A percentile compares a stretch with the other conserved stretches of the same genome.
These are phyloP conservation scores for Talaromyces borbonicus DNA, from an alignment of 495 filamentous ascomycete genomes.

Conservation along the genomic window DNA sequence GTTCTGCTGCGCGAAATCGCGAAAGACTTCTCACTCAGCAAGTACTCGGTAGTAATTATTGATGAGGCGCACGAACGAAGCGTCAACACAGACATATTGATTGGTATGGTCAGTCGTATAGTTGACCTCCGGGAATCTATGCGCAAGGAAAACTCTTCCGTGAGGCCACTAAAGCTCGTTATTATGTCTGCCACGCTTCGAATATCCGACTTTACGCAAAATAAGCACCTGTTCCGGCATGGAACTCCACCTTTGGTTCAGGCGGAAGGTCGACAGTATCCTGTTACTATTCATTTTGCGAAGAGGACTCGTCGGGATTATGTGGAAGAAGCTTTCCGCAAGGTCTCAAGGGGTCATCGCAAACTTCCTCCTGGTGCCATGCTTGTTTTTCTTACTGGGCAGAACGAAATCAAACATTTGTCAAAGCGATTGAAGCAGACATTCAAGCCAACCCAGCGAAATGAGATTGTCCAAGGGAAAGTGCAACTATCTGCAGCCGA, in stretches of 20 bases:
- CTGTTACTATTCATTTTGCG: slow-evolving; percentile 83
- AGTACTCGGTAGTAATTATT: slow-evolving; percentile 89
- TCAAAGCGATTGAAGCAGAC: slow-evolving; percentile 65
- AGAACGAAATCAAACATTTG: slow-evolving; percentile 76
- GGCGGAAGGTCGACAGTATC: slow-evolving; percentile 87
- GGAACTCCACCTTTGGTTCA: slow-evolving; percentile 73
- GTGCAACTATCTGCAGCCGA: slow-evolving; percentile 69
- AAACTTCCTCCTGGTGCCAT: slow-evolving; percentile 89
- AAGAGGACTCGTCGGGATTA: slow-evolving; percentile 79
- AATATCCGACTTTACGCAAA: slow-evolving; percentile 83
- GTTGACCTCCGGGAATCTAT: slow-evolving; percentile 65
- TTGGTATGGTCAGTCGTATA: slow-evolving; percentile 91
- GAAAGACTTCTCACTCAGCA: slow-evolving; percentile 80
- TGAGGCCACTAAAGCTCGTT: slow-evolving; percentile 78
- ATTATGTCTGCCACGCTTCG: slow-evolving; percentile 97
- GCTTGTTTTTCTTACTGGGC: slow-evolving; percentile 91
- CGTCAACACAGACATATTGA: slow-evolving; percentile 93
- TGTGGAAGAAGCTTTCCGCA: slow-evolving; percentile 77
- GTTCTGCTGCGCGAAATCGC: slow-evolving; percentile 86
- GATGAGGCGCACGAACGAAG: slow-evolving; percentile 98
- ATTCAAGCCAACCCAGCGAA: slow-evolving; percentile 51
- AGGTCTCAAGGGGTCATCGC: slow-evolving; percentile 78
- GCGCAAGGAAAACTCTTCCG: slow-evolving; percentile 48
- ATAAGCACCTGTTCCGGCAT: slow-evolving; percentile 65
- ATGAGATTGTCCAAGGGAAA: slow-evolving; percentile 44